Percentiles rank a stretch among this genome's conserved stretches.
Conservation (phyloP, 108 stramenopile species). For the Licmophora abbreviata region DNA sequence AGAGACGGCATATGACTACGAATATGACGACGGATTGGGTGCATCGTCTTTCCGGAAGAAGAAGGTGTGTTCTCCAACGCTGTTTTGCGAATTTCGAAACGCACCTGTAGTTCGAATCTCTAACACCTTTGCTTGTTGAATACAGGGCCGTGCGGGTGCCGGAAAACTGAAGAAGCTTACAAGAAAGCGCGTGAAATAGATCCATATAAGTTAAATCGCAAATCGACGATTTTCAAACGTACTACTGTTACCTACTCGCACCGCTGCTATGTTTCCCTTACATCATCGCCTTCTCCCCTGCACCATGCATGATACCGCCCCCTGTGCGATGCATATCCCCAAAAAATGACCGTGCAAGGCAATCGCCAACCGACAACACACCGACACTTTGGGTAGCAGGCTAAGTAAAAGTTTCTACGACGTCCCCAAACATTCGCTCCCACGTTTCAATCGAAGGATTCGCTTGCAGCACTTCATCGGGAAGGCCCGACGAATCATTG, state of each 20-base stretch:
- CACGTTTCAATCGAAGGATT: constrained; percentile 50
- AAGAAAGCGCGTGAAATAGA: constrained; percentile 70
- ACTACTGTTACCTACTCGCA: too few species aligned
- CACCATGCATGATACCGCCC: too few species aligned
- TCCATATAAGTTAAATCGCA: constrained; percentile 1
- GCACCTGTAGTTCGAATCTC: too few species aligned
- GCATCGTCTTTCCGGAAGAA: constrained; percentile 76
- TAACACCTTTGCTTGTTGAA: too few species aligned
- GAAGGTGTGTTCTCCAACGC: too few species aligned
- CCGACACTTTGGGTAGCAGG: background rate
- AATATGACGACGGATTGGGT: constrained; percentile 78
- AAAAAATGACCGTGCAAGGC: too few species aligned
- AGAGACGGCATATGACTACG: constrained; percentile 87
- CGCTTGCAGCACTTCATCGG: constrained; percentile 29
- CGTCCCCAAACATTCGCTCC: constrained; percentile 46
- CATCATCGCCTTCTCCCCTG: too few species aligned
- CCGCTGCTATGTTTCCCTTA: too few species aligned
- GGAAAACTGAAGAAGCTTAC: constrained; percentile 86
- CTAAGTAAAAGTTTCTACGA: constrained; percentile 23
- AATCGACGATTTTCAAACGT: constrained; percentile 1
- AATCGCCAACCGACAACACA: too few species aligned
- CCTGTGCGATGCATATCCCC: too few species aligned
- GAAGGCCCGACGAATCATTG: constrained; percentile 49
- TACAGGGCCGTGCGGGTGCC: constrained; percentile 78
- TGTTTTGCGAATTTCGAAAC: too few species aligned